Base-by-base conservation (phyloP, 192 early-diverging fungal species). In the Backusella luteola region DNA sequence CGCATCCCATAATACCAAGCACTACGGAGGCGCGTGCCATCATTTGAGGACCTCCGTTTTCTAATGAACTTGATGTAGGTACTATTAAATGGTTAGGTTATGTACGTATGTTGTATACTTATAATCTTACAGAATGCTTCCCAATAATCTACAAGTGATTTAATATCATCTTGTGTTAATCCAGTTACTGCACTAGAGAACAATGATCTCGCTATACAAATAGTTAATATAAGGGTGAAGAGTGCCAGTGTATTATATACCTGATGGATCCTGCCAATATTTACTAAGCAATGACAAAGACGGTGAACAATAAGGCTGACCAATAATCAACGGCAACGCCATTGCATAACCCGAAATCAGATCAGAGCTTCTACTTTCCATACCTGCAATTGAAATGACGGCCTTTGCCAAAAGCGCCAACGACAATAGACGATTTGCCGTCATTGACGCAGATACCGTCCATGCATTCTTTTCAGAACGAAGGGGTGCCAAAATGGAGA, bases 221-320 rank as follows among this genome's bases (percentile, higher is more conserved):
- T 19, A 53, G 6, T 44, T n/a, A 63, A 29, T 19, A 49, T 44
- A 56, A 49, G 23, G 1, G 41, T 32, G 68, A 69, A 79, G 63
- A 71, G 15, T 26, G 67, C 15, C 36, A 35, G 35, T 66, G 15
- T 21, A 56, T 29, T 29, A 17, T 15, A 73, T 77, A 95, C 93
- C 85, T 74, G 89, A 84, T 15, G 92, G 84, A 84, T 96, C 95
- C 77, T 95, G 93, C 91, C 94, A 96, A 69, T 92, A 94, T 80
- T 92, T 95, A 36, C 89, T 87, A 12, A 95, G 79, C 69, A 87
- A 90, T 11, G 94, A 87, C 32, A 96, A 82, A 0, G 92, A 93
- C 1, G 95, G 90, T 12, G 80, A 79, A 36, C 84, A 81, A 76
- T 83, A 94, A 6, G 81, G 66, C 32, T 67, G 5, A 0, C 90